Base-by-base conservation (phyloP, 768 basidiomycete genomes). In the Mycena pura region DNA sequence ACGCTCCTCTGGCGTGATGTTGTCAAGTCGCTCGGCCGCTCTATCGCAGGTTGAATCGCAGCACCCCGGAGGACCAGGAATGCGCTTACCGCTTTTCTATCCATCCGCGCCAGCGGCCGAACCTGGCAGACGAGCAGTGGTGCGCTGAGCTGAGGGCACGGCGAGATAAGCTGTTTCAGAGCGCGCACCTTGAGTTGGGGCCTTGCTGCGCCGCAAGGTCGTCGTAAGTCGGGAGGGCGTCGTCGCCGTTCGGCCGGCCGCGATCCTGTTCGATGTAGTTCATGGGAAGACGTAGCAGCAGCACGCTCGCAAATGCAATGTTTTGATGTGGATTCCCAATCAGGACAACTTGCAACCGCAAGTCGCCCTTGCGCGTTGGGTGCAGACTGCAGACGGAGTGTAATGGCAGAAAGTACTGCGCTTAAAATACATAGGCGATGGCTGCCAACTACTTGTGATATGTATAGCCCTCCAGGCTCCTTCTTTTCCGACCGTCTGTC, bases 21-120 rank as follows among this genome's bases (percentile, higher is more conserved):
- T 89, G 21, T 77, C 75, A 72, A 92, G 92, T 34, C 93, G 83
- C 67, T 93, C 92, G n/a, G 92, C 91, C 15, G 93, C 93, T 74
- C 92, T 94, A 65, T 54, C 50, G 55, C 44, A 14, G 58, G 47
- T 57, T 38, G 60, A 56, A 53, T 19, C 38, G 38, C n/a, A 14
- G 17, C n/a, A 17, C 36, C 15, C 11, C 4, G n/a, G 39, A 6
- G n/a, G 27, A 14, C 17, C 15, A n/a, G 0, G 15, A 27, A 13
- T 1, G 1, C 9, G 6, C 76, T 47, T 64, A 89, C 92, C 92
- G 83, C 74, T 94, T 95, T 78, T 95, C 92, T 56, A 95, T 90
- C 92, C 92, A 95, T 6, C 87, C 86, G 70, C 82, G 84, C 92
- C 92, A 95, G 58, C 92, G 80, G 19, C 92, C 92, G 68, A 94